Conservation (phyloP, 1,139 yeast species). For the Petasospora rhodanensis region DNA sequence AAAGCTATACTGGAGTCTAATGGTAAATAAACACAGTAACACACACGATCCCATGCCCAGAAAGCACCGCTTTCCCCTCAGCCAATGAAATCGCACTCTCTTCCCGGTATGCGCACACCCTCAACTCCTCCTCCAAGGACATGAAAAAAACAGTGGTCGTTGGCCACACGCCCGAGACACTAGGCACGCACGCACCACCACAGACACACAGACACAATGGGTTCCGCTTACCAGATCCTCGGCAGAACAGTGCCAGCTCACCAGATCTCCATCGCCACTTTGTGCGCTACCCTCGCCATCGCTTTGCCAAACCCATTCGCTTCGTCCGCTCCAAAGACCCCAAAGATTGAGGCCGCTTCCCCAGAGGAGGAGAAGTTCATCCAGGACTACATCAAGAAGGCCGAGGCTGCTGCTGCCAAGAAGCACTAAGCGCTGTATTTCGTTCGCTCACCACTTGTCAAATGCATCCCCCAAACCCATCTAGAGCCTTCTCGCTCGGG, state of each 20-base stretch:
- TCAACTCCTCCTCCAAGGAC: too few species aligned
- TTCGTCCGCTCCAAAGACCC: slow-evolving; percentile 51
- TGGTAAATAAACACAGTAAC: too few species aligned
- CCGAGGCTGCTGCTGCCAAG: slow-evolving; percentile 33
- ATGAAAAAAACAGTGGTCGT: too few species aligned
- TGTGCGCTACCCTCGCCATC: slow-evolving; percentile 54
- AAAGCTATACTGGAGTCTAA: too few species aligned
- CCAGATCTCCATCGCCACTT: slow-evolving; percentile 64
- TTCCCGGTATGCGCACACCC: too few species aligned
- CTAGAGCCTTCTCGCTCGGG: slow-evolving; percentile 2
- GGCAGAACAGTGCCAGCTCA: slow-evolving; percentile 77
- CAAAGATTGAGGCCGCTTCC: slow-evolving; percentile 70
- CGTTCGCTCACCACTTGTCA: not conserved
- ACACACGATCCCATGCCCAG: too few species aligned
- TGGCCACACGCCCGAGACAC: not conserved
- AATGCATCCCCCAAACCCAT: not conserved
- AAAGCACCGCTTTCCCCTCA: too few species aligned
- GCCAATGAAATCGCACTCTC: too few species aligned
- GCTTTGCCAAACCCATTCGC: slow-evolving; percentile 73
- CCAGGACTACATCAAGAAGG: slow-evolving; percentile 38
- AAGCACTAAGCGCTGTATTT: slow-evolving; percentile 19
- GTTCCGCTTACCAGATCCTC: slow-evolving; percentile 72
- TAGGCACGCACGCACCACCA: not conserved
- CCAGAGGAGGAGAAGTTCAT: slow-evolving; percentile 89
- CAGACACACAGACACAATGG: slow-evolving; percentile 42